These are phyloP conservation scores for Podila epicladia DNA, from an alignment of 192 early-diverging fungal species.

Conservation along the genomic window DNA sequence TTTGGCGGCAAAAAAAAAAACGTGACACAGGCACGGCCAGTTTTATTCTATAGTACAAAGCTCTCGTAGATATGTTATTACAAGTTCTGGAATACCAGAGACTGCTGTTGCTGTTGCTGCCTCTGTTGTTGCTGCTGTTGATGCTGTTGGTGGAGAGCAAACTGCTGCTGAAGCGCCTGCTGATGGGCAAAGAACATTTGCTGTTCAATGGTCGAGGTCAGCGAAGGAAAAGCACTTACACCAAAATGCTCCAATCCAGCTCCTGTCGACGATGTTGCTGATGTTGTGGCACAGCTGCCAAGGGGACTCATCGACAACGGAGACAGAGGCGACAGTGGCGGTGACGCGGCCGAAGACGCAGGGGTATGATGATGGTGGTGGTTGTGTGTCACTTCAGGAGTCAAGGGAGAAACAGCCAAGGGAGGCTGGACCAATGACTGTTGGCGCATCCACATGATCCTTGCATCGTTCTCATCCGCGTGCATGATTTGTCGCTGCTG, in stretches of 20 bases:
- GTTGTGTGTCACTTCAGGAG: constrained; percentile 4
- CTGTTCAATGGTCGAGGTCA: constrained; percentile 30
- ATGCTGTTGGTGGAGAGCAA: constrained; percentile 40
- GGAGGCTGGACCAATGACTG: constrained; percentile 9
- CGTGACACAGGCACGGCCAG: too few species aligned
- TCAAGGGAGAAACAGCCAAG: not conserved
- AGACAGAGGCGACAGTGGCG: constrained; percentile 5
- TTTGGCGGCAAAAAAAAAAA: too few species aligned
- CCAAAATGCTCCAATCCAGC: constrained; percentile 1
- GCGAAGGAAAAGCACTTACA: constrained; percentile 7
- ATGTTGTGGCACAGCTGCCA: constrained; percentile 8
- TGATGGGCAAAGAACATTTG: constrained; percentile 28
- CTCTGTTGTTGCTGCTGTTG: constrained; percentile 27
- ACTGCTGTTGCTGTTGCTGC: constrained; percentile 10
- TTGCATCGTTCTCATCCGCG: constrained; percentile 17
- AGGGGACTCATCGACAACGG: constrained; percentile 25
- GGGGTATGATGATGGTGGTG: constrained; percentile 13
- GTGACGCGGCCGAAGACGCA: constrained; percentile 8
- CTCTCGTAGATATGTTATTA: not conserved
- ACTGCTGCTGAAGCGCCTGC: constrained; percentile 39
- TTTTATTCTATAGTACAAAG: too few species aligned
- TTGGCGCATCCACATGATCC: constrained; percentile 35
- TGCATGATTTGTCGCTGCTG: constrained; percentile 49
- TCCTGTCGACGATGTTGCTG: constrained; percentile 5
- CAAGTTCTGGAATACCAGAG: not conserved